Evolutionary conservation across 108 stramenopile species (phyloP), one percentile per base, ranked within the genome.

Genomic region (Nannochloropsis salina): DNA sequence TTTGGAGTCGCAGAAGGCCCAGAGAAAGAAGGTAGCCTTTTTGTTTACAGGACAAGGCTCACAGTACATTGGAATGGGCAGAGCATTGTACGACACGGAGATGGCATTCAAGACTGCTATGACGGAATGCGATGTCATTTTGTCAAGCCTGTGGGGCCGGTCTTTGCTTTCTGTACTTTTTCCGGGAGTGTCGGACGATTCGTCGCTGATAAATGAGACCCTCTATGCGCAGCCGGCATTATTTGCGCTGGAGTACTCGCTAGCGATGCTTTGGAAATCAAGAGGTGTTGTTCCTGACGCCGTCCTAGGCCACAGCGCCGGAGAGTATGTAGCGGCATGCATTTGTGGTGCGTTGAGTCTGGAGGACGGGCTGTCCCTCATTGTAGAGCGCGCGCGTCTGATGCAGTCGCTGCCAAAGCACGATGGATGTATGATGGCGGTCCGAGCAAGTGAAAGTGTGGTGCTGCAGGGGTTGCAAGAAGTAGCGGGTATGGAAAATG

Each of bases 21-120:
- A 82, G 2, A 82, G 40, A 15, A 86, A 83, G 12, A 86, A 87
- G 88, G 44, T 88, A 82, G 89, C 83, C 42, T 91, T 88, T 44
- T 80, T 91, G 81, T 91, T 91, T 89, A 87, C 90, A 10, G 90
- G 90, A 43, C 90, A 91, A 86, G 90, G 90, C 83, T 86, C 85
- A 15, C 90, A 90, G 85, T 90, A 85, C 47, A 42, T 86, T 42
- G 90, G 90, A 45, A 90, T 91, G 89, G 89, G 89, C 15, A 11
- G 45, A 44, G 88, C 44, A 41, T 40, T 91, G 89, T 90, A 87
- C 84, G 84, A 88, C 42, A 40, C 40, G 41, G 85, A 86, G 44
- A 82, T 41, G n/a, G 88, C 41, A 45, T 91, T 91, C 61, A 42
- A 44, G n/a, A 82, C 80, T 8, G 85, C 85, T 10, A 31, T 90